A percentile compares a stretch with the other conserved stretches of the same genome.
Evolutionary conservation across 75 land plant genomes (phyloP).

Genomic region (Selaginella moellendorffii): DNA sequence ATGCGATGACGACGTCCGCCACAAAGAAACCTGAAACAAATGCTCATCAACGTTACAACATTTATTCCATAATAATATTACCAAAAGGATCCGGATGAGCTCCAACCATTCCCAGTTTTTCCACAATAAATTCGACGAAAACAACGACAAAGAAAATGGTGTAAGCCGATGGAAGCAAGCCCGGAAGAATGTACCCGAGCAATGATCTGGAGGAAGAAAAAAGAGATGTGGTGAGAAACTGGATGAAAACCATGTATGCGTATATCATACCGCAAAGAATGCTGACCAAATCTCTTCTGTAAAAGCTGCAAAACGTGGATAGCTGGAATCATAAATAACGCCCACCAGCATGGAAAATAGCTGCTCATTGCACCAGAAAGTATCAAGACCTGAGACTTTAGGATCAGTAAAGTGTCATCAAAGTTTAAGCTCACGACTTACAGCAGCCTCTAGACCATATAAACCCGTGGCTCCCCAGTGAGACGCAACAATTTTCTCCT

Average conservation of each 20-base stretch:
- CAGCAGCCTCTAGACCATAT: slow-evolving; percentile 14
- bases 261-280: slow-evolving; percentile 8
- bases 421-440: too few relatives aligned
- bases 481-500: slow-evolving; percentile 12
- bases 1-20: slow-evolving; percentile 63
- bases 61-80: too few relatives aligned
- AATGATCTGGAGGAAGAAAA: background rate
- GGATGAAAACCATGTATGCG: background rate
- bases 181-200: slow-evolving; percentile 39
- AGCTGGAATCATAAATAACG: slow-evolving; percentile 17
- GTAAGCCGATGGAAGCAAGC: slow-evolving; percentile 36
- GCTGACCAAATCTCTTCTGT: slow-evolving; percentile 15
- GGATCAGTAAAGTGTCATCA: background rate
- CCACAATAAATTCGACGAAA: slow-evolving; percentile 49
- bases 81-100: slow-evolving; percentile 70
- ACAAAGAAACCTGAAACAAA: slow-evolving; percentile 67
- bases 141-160: slow-evolving; percentile 58
- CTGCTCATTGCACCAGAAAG: slow-evolving; percentile 16
- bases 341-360: slow-evolving; percentile 22
- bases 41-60: background rate
- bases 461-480: slow-evolving; percentile 24
- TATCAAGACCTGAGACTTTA: background rate
- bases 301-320: slow-evolving; percentile 11
- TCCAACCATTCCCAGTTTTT: slow-evolving; percentile 97
- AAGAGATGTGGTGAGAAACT: too few relatives aligned